Evolutionary conservation across 352 stramenopile species (phyloP).

Genomic region (Thalassiosira allenii): DNA sequence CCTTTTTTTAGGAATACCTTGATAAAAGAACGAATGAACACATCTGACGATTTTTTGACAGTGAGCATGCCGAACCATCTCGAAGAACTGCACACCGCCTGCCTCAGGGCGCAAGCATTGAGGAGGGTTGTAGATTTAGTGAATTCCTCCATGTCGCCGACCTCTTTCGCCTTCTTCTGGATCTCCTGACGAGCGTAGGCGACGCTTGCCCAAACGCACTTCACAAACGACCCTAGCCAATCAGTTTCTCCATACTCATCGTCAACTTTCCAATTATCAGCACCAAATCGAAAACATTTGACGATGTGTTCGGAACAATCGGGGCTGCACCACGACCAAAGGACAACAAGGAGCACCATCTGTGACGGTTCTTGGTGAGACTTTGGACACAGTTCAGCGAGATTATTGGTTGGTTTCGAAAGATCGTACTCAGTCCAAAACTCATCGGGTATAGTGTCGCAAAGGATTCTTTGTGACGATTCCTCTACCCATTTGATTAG

Average conservation of each 20-base stretch:
- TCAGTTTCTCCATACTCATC: not conserved
- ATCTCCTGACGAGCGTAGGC: not conserved
- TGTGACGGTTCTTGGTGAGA: not conserved
- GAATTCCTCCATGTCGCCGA: not conserved
- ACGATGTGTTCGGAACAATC: not conserved
- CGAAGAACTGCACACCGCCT: not conserved
- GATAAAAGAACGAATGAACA: conserved; percentile 5
- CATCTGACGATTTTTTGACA: not conserved
- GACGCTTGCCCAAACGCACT: not conserved
- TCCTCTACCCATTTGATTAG: conserved; percentile 15
- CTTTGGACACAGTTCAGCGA: conserved; percentile 16
- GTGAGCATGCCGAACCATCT: not conserved
- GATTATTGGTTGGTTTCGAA: conserved; percentile 15
- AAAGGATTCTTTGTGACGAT: conserved; percentile 17
- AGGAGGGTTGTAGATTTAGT: not conserved
- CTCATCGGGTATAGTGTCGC: conserved; percentile 4
- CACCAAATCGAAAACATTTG: not conserved
- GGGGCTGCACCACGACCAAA: not conserved
- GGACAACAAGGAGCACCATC: conserved; percentile 9
- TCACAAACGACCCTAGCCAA: conserved; percentile 1
- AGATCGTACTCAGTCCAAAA: conserved; percentile 17
- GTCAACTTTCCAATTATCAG: not conserved
- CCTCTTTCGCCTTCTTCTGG: not conserved
- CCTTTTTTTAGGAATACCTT: not conserved
- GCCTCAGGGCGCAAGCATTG: not conserved